Evolutionary conservation across 768 basidiomycete species (phyloP).

Genomic region (Rhodotorula kratochvilovae): DNA sequence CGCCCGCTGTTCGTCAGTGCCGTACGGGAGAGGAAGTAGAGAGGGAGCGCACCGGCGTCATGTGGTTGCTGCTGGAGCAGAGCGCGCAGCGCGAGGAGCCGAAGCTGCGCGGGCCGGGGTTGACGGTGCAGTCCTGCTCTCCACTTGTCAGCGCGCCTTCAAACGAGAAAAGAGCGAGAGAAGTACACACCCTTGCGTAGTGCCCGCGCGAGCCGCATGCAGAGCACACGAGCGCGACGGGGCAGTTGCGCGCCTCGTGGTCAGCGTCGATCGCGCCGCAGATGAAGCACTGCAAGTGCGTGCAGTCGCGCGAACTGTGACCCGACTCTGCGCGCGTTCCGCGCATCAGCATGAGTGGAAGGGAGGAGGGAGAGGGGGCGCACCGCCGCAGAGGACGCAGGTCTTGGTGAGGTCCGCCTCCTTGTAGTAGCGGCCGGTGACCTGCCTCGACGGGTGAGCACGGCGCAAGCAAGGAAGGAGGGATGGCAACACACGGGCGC

Average conservation of each 20-base stretch:
- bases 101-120: constrained; percentile 6
- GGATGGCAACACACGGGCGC: constrained; percentile 3
- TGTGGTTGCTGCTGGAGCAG: constrained; percentile 25
- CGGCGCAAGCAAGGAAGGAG: not conserved
- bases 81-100: constrained; percentile 13
- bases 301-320: constrained; percentile 35
- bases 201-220: constrained; percentile 36
- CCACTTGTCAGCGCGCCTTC: too few relatives aligned
- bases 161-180: not conserved
- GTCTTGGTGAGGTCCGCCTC: constrained; percentile 37
- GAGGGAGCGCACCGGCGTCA: not conserved
- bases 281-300: constrained; percentile 37
- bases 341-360: not conserved
- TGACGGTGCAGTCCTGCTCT: constrained; percentile 21
- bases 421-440: constrained; percentile 38
- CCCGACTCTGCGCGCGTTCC: constrained; percentile 12
- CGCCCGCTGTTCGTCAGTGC: not conserved
- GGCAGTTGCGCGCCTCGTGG: constrained; percentile 39
- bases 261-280: constrained; percentile 35
- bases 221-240: constrained; percentile 33
- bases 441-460: not conserved
- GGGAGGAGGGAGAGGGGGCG: not conserved
- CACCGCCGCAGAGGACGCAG: constrained; percentile 38
- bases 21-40: too few relatives aligned
- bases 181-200: constrained; percentile 18